Base-by-base conservation (phyloP, 2,329 filamentous ascomycete genomes). In the Colletotrichum limetticola region DNA sequence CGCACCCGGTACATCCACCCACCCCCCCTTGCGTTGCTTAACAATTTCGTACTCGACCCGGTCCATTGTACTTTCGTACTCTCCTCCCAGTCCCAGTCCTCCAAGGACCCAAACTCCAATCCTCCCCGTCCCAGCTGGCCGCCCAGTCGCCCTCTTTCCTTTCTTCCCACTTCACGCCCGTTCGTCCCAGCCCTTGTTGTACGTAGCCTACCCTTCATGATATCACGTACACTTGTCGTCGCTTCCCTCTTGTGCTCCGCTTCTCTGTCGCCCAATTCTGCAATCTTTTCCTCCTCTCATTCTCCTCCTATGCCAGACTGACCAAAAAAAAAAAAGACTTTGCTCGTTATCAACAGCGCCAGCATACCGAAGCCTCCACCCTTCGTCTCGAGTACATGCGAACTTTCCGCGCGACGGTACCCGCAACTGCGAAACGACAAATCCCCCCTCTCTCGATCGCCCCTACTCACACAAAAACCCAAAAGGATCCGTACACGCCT, bases 401-500 rank as follows among this genome's bases (percentile, higher is more conserved):
- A 72, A 70, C 70, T 65, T 66, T 70, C 70, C 65, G 65, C 65
- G 66, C 66, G 60, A 72, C 70, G 55, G 66, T 65, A 72, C 66
- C 70, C 70, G 70, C 70, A 72, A 72, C 70, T 72, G 59, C 70
- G 70, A 72, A 72, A 72, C 70, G 66, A 70, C 70, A 60, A 65
- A 56, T n/a, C 70, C 55, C 57, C 35, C 42, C n/a, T 42, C 16
- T 52, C 32, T 49, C 55, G 60, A 63, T 72, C 30, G 28, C 35
- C 56, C 52, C 62, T 24, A 56, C 62, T 56, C 32, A 37, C 49
- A 14, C 64, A 57, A n/a, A 52, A 35, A 26, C 19, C 32, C 57
- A 56, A 35, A 68, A 62, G 69, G 64, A 62, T 62, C 26, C 26
- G 19, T 49, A 49, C 16, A 49, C 42, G 19, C 42, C 42, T 49